phyloP scores from a whole-genome alignment of 129 eudicot species.

The Centella asiatica region DNA sequence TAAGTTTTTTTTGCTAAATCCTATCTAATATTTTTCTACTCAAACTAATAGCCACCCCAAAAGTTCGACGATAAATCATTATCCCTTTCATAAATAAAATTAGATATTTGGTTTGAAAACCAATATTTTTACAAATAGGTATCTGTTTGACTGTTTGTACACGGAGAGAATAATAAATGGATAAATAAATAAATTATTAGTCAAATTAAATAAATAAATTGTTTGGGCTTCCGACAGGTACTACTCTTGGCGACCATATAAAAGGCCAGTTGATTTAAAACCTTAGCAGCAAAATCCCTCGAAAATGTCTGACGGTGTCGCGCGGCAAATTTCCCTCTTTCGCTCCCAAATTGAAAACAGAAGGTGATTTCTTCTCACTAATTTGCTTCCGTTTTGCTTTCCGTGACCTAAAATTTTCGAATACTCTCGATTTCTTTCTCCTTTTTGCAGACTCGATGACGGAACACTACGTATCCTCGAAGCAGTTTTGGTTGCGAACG shows the following conservation, averaged over 20 bases:
- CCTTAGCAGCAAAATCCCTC: constrained; percentile 3
- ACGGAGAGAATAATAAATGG: too few species aligned
- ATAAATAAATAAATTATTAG: too few species aligned
- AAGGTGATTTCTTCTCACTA: constrained; percentile 23
- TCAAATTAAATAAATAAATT: too few species aligned
- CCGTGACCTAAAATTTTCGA: neutral
- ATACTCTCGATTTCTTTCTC: neutral
- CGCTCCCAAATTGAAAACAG: constrained; percentile 45
- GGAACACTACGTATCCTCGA: constrained; percentile 52
- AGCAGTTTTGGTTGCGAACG: constrained; percentile 37
- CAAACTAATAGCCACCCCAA: too few species aligned
- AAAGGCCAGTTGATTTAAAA: neutral
- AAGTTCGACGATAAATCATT: too few species aligned
- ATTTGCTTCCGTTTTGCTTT: neutral
- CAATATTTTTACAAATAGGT: too few species aligned
- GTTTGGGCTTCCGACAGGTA: too few species aligned
- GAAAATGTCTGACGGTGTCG: constrained; percentile 28
- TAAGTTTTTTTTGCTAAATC: too few species aligned
- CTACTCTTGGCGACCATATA: neutral
- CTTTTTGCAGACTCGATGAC: constrained; percentile 46
- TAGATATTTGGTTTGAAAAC: too few species aligned
- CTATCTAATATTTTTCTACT: too few species aligned
- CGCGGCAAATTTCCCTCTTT: constrained; percentile 52
- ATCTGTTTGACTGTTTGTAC: too few species aligned
- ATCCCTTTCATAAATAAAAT: too few species aligned